A percentile compares a stretch with the other conserved stretches of the same genome.
These are phyloP conservation scores for Roridomyces roridus DNA, from an alignment of 768 basidiomycete genomes.

Conservation along the genomic window DNA sequence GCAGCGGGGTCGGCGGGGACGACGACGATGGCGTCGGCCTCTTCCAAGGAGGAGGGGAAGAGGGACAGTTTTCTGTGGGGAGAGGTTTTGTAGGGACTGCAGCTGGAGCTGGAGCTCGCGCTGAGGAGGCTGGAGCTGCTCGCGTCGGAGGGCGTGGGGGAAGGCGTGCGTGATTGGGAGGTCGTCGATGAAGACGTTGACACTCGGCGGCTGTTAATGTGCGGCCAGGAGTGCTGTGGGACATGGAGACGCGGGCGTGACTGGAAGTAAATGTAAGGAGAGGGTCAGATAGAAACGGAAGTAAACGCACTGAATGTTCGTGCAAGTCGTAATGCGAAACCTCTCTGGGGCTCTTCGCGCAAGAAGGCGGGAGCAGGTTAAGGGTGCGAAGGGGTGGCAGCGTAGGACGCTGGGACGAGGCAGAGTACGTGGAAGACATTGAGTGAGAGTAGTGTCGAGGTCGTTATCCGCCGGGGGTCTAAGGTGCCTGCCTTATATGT, in stretches of 20 bases:
- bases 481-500: slow-evolving; percentile 25
- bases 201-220: slow-evolving; percentile 31
- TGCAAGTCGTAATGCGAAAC: slow-evolving; percentile 25
- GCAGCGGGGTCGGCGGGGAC: slow-evolving; percentile 27
- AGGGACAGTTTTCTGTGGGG: slow-evolving; percentile 42
- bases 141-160: slow-evolving; percentile 35
- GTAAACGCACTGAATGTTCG: slow-evolving; percentile 17
- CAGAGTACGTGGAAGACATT: slow-evolving; percentile 7
- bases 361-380: slow-evolving; percentile 38
- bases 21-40: slow-evolving; percentile 57
- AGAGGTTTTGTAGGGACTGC: slow-evolving; percentile 26
- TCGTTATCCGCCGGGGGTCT: slow-evolving; percentile 20
- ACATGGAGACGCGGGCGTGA: slow-evolving; percentile 27
- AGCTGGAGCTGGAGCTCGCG: slow-evolving; percentile 23
- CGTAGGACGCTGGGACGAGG: slow-evolving; percentile 46
- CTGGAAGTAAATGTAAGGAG: slow-evolving; percentile 20
- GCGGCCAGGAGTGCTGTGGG: slow-evolving; percentile 23
- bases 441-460: not conserved
- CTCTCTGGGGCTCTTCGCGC: not conserved
- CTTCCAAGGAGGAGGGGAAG: slow-evolving; percentile 55
- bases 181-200: slow-evolving; percentile 43
- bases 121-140: slow-evolving; percentile 25
- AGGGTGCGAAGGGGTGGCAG: slow-evolving; percentile 61
- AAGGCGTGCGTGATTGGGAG: slow-evolving; percentile 47
- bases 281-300: not conserved